A percentile compares a stretch with the other conserved stretches of the same genome.
Conservation (phyloP, 768 basidiomycete genomes). For the Filobasidium wieringae region DNA sequence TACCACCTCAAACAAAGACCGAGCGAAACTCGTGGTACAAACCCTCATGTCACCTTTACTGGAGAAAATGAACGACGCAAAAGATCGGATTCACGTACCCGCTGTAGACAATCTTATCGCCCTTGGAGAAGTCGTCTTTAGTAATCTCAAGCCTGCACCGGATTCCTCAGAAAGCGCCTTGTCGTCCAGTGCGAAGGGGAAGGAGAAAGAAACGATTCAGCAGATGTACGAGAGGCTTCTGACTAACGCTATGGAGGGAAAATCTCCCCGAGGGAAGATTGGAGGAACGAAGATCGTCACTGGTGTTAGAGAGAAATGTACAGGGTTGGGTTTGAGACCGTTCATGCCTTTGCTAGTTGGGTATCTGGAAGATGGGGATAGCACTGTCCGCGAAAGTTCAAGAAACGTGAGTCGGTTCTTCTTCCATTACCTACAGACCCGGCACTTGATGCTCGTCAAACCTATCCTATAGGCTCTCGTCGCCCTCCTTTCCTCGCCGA, state of each 20-base stretch:
- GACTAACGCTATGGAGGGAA: slow-evolving; percentile 22
- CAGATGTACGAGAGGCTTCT: slow-evolving; percentile 26
- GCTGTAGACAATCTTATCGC: slow-evolving; percentile 18
- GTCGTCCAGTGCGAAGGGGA: slow-evolving; percentile 20
- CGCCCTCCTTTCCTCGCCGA: slow-evolving; percentile 70
- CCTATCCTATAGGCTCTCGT: slow-evolving; percentile 49
- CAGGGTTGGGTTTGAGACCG: slow-evolving; percentile 37
- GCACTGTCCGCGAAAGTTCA: slow-evolving; percentile 76
- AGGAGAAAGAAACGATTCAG: slow-evolving; percentile 27
- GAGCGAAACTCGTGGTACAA: slow-evolving; percentile 20
- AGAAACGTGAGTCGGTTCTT: slow-evolving; percentile 42
- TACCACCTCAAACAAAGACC: slow-evolving; percentile 11
- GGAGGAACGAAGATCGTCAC: slow-evolving; percentile 28
- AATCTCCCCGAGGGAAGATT: slow-evolving; percentile 28
- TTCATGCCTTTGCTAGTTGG: slow-evolving; percentile 72
- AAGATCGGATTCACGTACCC: slow-evolving; percentile 28
- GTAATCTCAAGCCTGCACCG: neutral
- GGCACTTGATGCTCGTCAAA: neutral
- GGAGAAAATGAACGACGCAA: slow-evolving; percentile 33
- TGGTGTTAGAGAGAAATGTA: slow-evolving; percentile 1
- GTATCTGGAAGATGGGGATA: slow-evolving; percentile 78
- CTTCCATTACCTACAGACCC: neutral
- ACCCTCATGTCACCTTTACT: slow-evolving; percentile 28
- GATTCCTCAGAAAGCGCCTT: neutral
- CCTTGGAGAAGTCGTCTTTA: slow-evolving; percentile 18